Base-by-base conservation (phyloP, 495 filamentous ascomycete genomes). In the Oidiodendron maius region DNA sequence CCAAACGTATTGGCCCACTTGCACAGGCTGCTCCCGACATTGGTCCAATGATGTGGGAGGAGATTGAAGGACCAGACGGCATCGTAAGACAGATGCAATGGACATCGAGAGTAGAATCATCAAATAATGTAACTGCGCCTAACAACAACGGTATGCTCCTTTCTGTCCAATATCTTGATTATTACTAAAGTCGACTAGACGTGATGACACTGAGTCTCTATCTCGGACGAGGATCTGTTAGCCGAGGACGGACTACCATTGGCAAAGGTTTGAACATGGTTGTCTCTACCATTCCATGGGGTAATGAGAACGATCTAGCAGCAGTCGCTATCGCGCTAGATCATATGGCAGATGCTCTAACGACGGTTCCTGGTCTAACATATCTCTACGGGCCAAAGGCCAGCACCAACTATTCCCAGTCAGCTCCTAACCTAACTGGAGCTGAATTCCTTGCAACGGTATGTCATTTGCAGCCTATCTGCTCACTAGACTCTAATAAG, bases 21-120 rank as follows among this genome's bases (percentile, higher is more conserved):
- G 74, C 85, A 40, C 81, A 85, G 63, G 74, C 85, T 48, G 84
- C 84, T 38, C 83, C 84, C 41, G 77, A 80, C 49, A 82, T 83
- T 26, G 78, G 78, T 4, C 73, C 79, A 15, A 73, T 83, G 65
- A 71, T 76, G 60, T 83, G 75, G 72, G 74, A 81, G 44, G 73
- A 76, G 44, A 74, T 81, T 54, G 70, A 65, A 39, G 76, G 77
- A 15, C 67, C 70, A 4, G 82, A 86, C 36, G 82, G 82, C 49
- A 77, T 84, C 38, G 72, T 78, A 28, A 74, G 84, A 28, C 75
- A 85, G 53, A 63, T 85, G 10, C 80, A 84, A 62, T 84, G 75
- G 72, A 83, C 78, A 18, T 70, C 77, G 9, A 73, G 82, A 56
- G 78, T 82, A 24, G 81, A 84, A 55, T 76, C 75, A 3, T 68